Evolutionary conservation across 2,329 filamentous ascomycete genomes (phyloP), one percentile per base, ranked within the genome.

Genomic region (Diplodia mutila): DNA sequence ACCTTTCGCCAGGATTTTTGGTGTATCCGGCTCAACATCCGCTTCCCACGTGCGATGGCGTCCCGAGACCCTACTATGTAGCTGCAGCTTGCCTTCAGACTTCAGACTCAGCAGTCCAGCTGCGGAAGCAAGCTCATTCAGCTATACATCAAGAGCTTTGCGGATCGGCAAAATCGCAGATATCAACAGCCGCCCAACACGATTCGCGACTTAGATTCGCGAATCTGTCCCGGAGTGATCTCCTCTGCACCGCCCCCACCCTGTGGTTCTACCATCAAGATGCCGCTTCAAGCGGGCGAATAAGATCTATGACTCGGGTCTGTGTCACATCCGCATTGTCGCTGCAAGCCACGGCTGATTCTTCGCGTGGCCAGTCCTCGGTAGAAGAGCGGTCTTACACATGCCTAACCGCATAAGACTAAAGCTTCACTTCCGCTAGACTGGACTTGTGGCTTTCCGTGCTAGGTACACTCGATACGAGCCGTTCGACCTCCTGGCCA

Each of bases 281-380:
- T 25, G 18, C 29, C 18, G 57, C 46, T 27, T 27, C 21, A 37
- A 21, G 25, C 2, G 46, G 18, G 27, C 7, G 12, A 37, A 27
- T 39, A 46, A 61, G 11, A 18, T 34, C 8, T 34, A 63, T 51
- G 59, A 63, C 46, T 37, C 59, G 59, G 14, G 16, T 8, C 49
- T 48, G 59, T 51, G 49, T 16, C 46, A 63, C 46, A 27, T 63
- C 16, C 52, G 59, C 46, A 51, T 46, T 46, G 25, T 18, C 14
- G 3, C n/a, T 37, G 46, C 59, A 63, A 29, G 59, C 59, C 59
- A 63, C 59, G 21, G 46, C 59, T 29, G 29, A 52, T 34, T 25
- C 37, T 61, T 21, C 55, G 37, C 53, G 32, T 57, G 52, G 52
- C 52, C 32, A 23, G 32, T 18, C 34, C 27, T 57, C 53, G 37